Conservation (phyloP, 805 yeast genomes). For the Yamadazyma endophytica region DNA sequence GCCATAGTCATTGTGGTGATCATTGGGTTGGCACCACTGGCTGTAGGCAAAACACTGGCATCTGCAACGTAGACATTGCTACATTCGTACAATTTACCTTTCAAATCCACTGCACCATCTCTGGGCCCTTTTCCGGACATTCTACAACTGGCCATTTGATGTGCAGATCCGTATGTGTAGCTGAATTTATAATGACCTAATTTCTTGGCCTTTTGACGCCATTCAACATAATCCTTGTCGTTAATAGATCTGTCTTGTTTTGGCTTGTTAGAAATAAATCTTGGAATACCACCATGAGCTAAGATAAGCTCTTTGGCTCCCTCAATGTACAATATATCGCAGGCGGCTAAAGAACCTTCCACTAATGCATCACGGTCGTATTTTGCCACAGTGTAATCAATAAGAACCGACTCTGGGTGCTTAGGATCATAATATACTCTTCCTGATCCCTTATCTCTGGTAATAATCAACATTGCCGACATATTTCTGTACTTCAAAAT, state of each 20-base stretch:
- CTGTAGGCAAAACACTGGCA: conserved; percentile 47
- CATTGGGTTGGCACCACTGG: conserved; percentile 56
- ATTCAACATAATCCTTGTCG: conserved; percentile 40
- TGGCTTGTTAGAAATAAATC: conserved; percentile 32
- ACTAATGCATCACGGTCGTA: conserved; percentile 39
- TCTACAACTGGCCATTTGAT: conserved; percentile 51
- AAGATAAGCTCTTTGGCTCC: conserved; percentile 44
- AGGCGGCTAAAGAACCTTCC: conserved; percentile 32
- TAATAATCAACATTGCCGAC: conserved; percentile 39
- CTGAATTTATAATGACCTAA: conserved; percentile 25
- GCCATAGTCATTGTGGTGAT: conserved; percentile 45
- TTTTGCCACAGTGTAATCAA: conserved; percentile 38
- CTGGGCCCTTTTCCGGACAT: conserved; percentile 45
- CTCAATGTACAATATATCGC: conserved; percentile 44
- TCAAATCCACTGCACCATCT: conserved; percentile 40
- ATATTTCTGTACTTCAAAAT: conserved; percentile 32
- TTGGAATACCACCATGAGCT: conserved; percentile 30
- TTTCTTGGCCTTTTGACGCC: conserved; percentile 27
- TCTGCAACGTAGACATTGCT: conserved; percentile 47
- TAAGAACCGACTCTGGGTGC: conserved; percentile 25
- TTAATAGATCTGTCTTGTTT: conserved; percentile 32
- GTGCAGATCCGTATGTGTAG: conserved; percentile 43
- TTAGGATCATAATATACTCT: conserved; percentile 27
- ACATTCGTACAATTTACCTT: conserved; percentile 46
- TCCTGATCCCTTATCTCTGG: conserved; percentile 45